phyloP scores from a whole-genome alignment of 495 filamentous ascomycete genomes.

The Pyrenula massariospora region DNA sequence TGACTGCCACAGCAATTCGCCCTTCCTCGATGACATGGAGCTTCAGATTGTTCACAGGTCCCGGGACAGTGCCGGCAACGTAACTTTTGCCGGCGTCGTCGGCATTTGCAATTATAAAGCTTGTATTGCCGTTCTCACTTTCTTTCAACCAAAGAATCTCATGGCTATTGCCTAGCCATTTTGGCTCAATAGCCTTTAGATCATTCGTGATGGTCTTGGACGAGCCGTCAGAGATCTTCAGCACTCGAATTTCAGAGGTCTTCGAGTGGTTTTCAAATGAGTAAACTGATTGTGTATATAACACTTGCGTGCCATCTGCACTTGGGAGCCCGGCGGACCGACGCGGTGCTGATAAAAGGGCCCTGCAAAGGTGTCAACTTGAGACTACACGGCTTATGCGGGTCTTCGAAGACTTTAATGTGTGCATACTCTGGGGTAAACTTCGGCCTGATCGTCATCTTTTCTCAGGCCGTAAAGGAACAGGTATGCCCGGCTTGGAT shows the following conservation, averaged over 20 bases:
- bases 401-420: no score
- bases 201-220: conserved; percentile 56
- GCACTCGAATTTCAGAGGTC: conserved; percentile 58
- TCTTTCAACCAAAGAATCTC: conserved; percentile 57
- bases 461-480: no score
- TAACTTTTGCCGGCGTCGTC: conserved; percentile 43
- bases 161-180: conserved; percentile 57
- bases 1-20: conserved; percentile 59
- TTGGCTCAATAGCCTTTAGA: conserved; percentile 51
- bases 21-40: conserved; percentile 45
- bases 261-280: conserved; percentile 73
- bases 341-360: conserved; percentile 75
- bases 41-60: conserved; percentile 64
- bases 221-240: conserved; percentile 59
- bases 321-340: conserved; percentile 70
- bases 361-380: conserved; percentile 19
- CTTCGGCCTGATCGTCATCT: no score
- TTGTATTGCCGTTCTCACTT: conserved; percentile 56
- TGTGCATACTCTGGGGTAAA: no score
- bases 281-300: conserved; percentile 69
- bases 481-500: no score
- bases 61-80: conserved; percentile 52
- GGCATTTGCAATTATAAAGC: conserved; percentile 46
- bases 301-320: conserved; percentile 49
- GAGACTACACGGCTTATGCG: no score